These are phyloP conservation scores for Solanum chilense DNA, from an alignment of 257 asterid species.

Conservation along the genomic window DNA sequence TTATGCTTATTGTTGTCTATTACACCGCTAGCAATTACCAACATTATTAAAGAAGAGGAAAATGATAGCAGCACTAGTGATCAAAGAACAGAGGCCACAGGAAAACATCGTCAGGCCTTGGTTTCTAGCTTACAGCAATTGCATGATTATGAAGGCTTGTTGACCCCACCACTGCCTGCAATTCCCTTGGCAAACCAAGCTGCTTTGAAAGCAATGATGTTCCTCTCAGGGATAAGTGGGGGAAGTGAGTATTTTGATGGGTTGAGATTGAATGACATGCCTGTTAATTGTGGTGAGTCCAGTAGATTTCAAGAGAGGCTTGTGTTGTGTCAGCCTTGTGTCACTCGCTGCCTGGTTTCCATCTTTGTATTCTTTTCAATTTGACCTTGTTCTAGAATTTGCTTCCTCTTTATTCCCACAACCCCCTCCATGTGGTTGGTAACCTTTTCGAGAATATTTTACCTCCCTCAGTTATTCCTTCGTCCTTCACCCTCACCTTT, in stretches of 20 bases:
- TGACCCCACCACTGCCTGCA: constrained; percentile 70
- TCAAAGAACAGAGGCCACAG: constrained; percentile 36
- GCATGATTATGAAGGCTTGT: constrained; percentile 78
- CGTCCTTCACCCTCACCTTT: not conserved
- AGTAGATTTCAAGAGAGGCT: not conserved
- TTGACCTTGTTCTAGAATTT: not conserved
- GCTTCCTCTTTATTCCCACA: not conserved
- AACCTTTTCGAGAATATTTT: not conserved
- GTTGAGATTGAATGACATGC: constrained; percentile 75
- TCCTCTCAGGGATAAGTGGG: constrained; percentile 67
- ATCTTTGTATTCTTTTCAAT: not conserved
- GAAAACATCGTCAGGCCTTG: constrained; percentile 61
- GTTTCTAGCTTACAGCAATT: constrained; percentile 75
- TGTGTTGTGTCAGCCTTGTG: not conserved
- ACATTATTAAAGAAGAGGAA: constrained; percentile 80
- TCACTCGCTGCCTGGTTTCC: not conserved
- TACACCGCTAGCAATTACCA: constrained; percentile 64
- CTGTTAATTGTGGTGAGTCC: constrained; percentile 73
- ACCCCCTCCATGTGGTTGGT: not conserved
- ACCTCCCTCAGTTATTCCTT: not conserved
- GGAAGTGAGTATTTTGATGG: constrained; percentile 76
- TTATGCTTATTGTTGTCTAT: constrained; percentile 80
- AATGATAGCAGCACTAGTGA: constrained; percentile 21
- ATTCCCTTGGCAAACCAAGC: constrained; percentile 93
- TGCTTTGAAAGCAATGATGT: constrained; percentile 86